Percentiles rank a stretch among this genome's conserved stretches.
Conservation (phyloP, 352 stramenopile genomes). For the Aphanomyces cochlioides region DNA sequence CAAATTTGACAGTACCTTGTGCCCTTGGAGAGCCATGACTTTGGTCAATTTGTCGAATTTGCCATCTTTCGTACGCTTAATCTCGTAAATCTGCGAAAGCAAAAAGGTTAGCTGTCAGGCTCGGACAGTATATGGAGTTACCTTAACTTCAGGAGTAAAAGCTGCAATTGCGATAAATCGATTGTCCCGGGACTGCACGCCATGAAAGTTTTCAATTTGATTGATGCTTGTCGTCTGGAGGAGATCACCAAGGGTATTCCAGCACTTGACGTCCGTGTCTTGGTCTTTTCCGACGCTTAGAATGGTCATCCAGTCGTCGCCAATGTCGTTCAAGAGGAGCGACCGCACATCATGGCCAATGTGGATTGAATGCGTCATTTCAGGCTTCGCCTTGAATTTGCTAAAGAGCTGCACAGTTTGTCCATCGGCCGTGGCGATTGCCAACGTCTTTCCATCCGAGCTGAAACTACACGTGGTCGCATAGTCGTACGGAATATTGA, state of each 20-base stretch:
- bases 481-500: slow-evolving; percentile 79
- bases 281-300: slow-evolving; percentile 62
- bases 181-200: slow-evolving; percentile 75
- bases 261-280: slow-evolving; percentile 83
- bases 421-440: slow-evolving; percentile 60
- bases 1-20: slow-evolving; percentile 43
- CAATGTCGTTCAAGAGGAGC: slow-evolving; percentile 79
- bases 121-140: too few relatives aligned
- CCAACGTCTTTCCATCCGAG: slow-evolving; percentile 65
- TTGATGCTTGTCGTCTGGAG: slow-evolving; percentile 76
- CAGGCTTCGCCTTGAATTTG: slow-evolving; percentile 73
- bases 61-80: slow-evolving; percentile 66
- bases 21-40: slow-evolving; percentile 76
- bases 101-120: too few relatives aligned
- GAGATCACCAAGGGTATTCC: slow-evolving; percentile 57
- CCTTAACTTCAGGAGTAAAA: slow-evolving; percentile 76
- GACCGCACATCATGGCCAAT: slow-evolving; percentile 69
- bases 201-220: slow-evolving; percentile 78
- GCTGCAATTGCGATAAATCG: slow-evolving; percentile 72
- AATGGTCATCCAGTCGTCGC: slow-evolving; percentile 73
- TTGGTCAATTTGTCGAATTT: slow-evolving; percentile 80
- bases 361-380: slow-evolving; percentile 60
- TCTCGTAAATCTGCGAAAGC: slow-evolving; percentile 79
- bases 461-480: slow-evolving; percentile 71
- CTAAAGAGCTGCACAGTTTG: slow-evolving; percentile 69